These are phyloP conservation scores for Penicillium crystallinum DNA, from an alignment of 495 filamentous ascomycete species.

Conservation along the genomic window DNA sequence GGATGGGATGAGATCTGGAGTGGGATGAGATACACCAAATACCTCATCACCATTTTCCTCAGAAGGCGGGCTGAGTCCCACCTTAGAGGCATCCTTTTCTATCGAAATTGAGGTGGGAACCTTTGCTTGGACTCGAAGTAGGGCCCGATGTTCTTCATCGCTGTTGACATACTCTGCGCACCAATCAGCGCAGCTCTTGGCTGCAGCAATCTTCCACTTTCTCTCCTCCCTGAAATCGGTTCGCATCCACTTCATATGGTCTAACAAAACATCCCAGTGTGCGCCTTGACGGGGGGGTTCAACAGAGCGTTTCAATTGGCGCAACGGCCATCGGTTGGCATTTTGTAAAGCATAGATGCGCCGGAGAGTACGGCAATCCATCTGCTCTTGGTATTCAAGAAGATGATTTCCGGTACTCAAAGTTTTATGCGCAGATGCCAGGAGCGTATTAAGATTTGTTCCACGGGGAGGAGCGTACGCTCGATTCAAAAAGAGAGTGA, in stretches of 20 bases:
- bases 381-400: slow-evolving; percentile 71
- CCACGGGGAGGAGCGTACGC: slow-evolving; percentile 55
- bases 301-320: slow-evolving; percentile 71
- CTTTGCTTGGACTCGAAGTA: slow-evolving; percentile 60
- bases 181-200: slow-evolving; percentile 67
- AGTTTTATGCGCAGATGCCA: slow-evolving; percentile 74
- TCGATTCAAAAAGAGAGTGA: slow-evolving; percentile 69
- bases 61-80: slow-evolving; percentile 20
- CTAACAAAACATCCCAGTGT: slow-evolving; percentile 80
- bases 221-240: slow-evolving; percentile 92
- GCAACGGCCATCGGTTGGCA: slow-evolving; percentile 82
- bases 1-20: slow-evolving; percentile 68
- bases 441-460: slow-evolving; percentile 60
- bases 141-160: slow-evolving; percentile 51
- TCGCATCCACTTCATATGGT: slow-evolving; percentile 95
- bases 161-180: slow-evolving; percentile 76
- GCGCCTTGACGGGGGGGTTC: slow-evolving; percentile 71
- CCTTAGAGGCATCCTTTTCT: slow-evolving; percentile 16
- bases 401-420: slow-evolving; percentile 72
- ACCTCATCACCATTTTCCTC: slow-evolving; percentile 32
- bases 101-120: slow-evolving; percentile 23
- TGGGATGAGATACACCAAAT: slow-evolving; percentile 43
- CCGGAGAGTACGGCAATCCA: slow-evolving; percentile 75
- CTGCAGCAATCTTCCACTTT: slow-evolving; percentile 85
- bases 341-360: slow-evolving; percentile 85